Conservation (phyloP, 805 yeast species). For the Suhomyces faveliae region DNA sequence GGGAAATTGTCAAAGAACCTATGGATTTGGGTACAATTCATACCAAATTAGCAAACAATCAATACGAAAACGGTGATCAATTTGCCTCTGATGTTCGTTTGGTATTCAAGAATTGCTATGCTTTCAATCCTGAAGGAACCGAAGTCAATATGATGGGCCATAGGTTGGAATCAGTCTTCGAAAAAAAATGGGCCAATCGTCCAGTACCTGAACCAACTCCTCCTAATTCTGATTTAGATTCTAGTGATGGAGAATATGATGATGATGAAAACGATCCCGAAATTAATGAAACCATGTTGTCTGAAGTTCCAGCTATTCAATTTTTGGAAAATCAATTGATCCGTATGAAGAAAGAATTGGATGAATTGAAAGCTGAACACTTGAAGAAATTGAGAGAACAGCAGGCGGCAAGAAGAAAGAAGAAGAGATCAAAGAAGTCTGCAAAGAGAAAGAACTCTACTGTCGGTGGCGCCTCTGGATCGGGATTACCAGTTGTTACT, state of each 20-base stretch:
- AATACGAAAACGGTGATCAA: slow-evolving; percentile 84
- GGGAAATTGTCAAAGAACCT: slow-evolving; percentile 82
- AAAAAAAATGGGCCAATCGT: slow-evolving; percentile 78
- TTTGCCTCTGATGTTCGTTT: slow-evolving; percentile 80
- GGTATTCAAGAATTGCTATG: slow-evolving; percentile 85
- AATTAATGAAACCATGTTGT: slow-evolving; percentile 48
- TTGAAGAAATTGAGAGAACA: slow-evolving; percentile 64
- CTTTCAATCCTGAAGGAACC: slow-evolving; percentile 94
- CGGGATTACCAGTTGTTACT: slow-evolving; percentile 51
- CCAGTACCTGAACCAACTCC: slow-evolving; percentile 67
- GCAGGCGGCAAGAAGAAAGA: slow-evolving; percentile 51
- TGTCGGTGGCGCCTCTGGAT: slow-evolving; percentile 25
- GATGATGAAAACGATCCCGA: slow-evolving; percentile 59
- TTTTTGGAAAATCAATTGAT: slow-evolving; percentile 83
- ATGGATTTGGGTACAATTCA: slow-evolving; percentile 92
- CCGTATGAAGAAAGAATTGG: slow-evolving; percentile 82
- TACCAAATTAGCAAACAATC: slow-evolving; percentile 77
- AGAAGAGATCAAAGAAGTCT: slow-evolving; percentile 37
- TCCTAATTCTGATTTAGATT: slow-evolving; percentile 43
- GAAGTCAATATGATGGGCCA: slow-evolving; percentile 97
- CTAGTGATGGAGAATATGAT: slow-evolving; percentile 31
- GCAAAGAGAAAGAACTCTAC: slow-evolving; percentile 13
- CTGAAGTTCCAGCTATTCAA: slow-evolving; percentile 86
- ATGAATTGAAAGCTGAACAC: slow-evolving; percentile 76
- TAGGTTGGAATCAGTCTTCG: slow-evolving; percentile 79